phyloP scores from a whole-genome alignment of 768 basidiomycete genomes.

The Lentinula guzmanii region DNA sequence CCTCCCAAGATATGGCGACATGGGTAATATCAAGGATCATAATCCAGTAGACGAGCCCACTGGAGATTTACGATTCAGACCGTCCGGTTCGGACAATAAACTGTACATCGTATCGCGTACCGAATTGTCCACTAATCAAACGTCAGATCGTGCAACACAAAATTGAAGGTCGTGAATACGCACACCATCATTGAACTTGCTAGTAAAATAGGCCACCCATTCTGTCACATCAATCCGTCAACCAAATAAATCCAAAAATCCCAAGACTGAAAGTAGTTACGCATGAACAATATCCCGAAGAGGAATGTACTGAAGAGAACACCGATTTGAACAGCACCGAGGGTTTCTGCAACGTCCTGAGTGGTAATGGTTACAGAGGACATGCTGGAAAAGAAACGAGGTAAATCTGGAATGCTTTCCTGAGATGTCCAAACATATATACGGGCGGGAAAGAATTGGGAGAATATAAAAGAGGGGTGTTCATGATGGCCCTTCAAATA shows the following conservation, averaged over 20 bases:
- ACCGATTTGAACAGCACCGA: background rate
- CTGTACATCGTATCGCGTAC: no score
- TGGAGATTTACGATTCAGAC: background rate
- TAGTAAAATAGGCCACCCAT: background rate
- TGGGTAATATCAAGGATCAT: background rate
- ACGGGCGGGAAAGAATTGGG: background rate
- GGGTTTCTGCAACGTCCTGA: background rate
- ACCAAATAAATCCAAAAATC: background rate
- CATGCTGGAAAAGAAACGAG: background rate
- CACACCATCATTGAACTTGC: background rate
- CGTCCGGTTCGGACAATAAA: no score
- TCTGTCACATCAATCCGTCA: background rate
- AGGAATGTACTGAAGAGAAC: background rate
- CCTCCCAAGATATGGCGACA: background rate
- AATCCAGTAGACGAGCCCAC: background rate
- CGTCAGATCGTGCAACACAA: background rate
- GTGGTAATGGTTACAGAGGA: background rate
- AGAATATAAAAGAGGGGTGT: background rate
- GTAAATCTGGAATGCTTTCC: background rate
- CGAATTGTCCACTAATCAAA: background rate
- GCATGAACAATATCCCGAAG: background rate
- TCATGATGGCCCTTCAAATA: background rate
- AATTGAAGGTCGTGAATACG: background rate
- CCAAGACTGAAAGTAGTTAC: background rate
- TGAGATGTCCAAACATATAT: background rate